Base-by-base conservation (phyloP, 495 filamentous ascomycete species). In the Talaromyces adpressus region DNA sequence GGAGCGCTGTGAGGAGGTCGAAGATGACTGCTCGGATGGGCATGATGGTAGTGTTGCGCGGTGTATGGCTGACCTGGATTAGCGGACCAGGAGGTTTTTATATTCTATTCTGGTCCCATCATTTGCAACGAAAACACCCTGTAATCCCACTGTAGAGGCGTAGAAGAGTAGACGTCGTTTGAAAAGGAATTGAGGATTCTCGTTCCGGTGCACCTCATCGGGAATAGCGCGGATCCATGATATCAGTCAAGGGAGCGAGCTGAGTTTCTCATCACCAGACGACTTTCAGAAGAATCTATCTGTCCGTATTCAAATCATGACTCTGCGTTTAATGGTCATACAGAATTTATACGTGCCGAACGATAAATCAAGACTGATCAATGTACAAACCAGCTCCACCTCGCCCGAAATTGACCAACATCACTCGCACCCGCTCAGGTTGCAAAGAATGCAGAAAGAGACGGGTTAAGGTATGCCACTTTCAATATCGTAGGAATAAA, bases 1-100 rank as follows among this genome's bases (percentile, higher is more conserved):
- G 59, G 2, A 75, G 71, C n/a, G 69, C 73, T 2, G 73, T 73
- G 6, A 75, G 70, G 18, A 73, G 70, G 59, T 75, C 73, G 62
- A 75, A 73, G 32, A 73, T 61, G 18, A 75, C 65, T 36, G 67
- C 73, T 62, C 71, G 71, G 12, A 67, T 67, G 41, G 59, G 61
- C 71, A 70, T 71, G 18, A 29, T 39, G n/a, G 30, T 49, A 16
- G 12, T 16, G 3, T 58, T 58, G 12, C 0, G 49, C 32, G 3
- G 52, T 16, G 52, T 25, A 25, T 56, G 20, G 52, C n/a, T 29
- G 52, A 41, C 36, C 36, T 41, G 14, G 36, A 41, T 14, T 51
- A 41, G 14, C 36, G 36, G 36, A 41, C 36, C 14, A 16, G 14
- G 12, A 36, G 11, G 14, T 2, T 14, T 41, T 16, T 41, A 16